These are phyloP conservation scores for Periconia sp. DNA, from an alignment of 2,329 filamentous ascomycete genomes.

Conservation along the genomic window DNA sequence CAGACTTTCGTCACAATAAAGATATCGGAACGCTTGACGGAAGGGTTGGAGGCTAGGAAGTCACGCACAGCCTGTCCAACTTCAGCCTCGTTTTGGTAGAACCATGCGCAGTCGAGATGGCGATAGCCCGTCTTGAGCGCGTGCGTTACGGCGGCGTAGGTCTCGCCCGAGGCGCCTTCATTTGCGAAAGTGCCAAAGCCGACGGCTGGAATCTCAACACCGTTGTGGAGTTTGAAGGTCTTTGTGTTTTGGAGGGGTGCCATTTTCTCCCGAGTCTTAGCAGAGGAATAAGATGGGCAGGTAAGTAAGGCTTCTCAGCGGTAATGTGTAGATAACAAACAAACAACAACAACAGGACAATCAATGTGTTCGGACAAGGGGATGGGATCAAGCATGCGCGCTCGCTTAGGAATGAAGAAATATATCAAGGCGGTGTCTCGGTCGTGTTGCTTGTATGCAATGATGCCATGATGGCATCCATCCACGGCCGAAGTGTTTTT, in stretches of 20 bases:
- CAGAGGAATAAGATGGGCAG: background rate
- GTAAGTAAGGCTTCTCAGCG: background rate
- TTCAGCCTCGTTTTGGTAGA: conserved; percentile 72
- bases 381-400: background rate
- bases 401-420: background rate
- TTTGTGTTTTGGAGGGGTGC: conserved; percentile 35
- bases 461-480: background rate
- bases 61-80: conserved; percentile 67
- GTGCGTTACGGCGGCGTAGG: conserved; percentile 58
- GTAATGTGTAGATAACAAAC: background rate
- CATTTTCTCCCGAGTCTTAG: conserved; percentile 19
- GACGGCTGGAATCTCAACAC: conserved; percentile 66
- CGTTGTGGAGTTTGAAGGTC: conserved; percentile 58
- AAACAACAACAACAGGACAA: background rate
- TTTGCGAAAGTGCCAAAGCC: conserved; percentile 75
- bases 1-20: conserved; percentile 78
- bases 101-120: conserved; percentile 69
- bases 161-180: conserved; percentile 62
- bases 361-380: background rate
- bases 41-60: conserved; percentile 57
- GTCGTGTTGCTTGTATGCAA: background rate
- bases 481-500: background rate
- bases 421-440: background rate
- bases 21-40: conserved; percentile 60
- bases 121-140: conserved; percentile 64